Evolutionary conservation across 2,329 filamentous ascomycete genomes (phyloP), one percentile per base, ranked within the genome.

Genomic region (Neofusicoccum kwambonambiense): DNA sequence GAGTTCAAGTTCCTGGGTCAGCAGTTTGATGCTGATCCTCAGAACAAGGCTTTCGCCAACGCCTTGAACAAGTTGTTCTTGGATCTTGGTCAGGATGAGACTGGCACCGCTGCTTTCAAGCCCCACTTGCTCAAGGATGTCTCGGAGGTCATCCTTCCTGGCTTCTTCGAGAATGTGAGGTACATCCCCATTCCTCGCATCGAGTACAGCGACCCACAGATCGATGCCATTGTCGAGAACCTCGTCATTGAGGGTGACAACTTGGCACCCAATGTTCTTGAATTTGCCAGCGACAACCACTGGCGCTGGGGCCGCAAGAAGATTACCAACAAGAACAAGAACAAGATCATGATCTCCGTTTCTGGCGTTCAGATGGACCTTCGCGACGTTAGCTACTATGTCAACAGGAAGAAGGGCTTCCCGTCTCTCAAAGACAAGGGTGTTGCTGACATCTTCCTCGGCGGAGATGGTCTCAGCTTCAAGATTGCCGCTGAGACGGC

Each of bases 191-290:
- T 99, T 57, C 95, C 95, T 22, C 90, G 95, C 64, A 97, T 99
- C 67, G 95, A 99, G 81, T 95, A 93, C 74, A 90, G 88, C 1
- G 95, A 98, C 71, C 84, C 86, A 2, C 87, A 89, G 83, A 83
- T 96, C 60, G 95, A 99, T 77, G 90, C 90, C 56, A 86, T 98
- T 56, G 86, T 99, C 50, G 95, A 99, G 82, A 99, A 99, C 77
- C 82, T 99, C 11, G 90, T 97, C 51, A 86, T 99, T 61, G 95
- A 99, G 81, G 93, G 92, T 69, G 93, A 98, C 82, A 99, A 99
- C 80, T 88, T 99, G 71, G 92, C 93, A 80, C 95, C 95, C 68
- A 99, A 99, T 72, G 85, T 94, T 4, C 78, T 96, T 44, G 94
- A 99, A 77, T 85, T 98, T 67, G 87, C 89, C 66, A 95, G 88